phyloP scores from a whole-genome alignment of 225 moss, liverwort and hornwort genomes.

The Bryoerythrophyllum caledonicum region DNA sequence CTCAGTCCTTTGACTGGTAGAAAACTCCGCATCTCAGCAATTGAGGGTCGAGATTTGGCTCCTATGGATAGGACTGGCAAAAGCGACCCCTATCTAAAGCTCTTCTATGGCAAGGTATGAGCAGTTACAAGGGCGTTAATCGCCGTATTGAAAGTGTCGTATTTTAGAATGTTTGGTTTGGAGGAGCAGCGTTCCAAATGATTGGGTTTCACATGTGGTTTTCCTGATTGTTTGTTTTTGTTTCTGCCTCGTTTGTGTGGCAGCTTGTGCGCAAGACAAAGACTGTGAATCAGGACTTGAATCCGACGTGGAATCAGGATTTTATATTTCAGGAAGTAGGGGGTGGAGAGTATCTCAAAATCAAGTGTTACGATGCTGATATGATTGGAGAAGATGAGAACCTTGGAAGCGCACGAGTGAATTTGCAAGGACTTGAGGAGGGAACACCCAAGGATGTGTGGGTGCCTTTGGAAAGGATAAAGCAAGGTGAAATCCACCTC shows the following conservation, averaged over 20 bases:
- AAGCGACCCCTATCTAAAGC: conserved; percentile 84
- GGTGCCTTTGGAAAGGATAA: conserved; percentile 84
- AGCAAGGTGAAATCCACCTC: conserved; percentile 83
- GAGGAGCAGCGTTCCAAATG: not conserved
- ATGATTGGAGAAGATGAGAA: conserved; percentile 86
- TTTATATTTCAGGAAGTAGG: conserved; percentile 74
- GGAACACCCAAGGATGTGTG: conserved; percentile 70
- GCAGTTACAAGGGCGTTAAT: too few relatives aligned
- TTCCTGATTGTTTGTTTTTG: not conserved
- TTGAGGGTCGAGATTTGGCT: conserved; percentile 79
- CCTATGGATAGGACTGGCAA: conserved; percentile 93
- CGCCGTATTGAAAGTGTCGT: not conserved
- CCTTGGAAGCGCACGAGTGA: conserved; percentile 81
- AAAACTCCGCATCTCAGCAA: conserved; percentile 62
- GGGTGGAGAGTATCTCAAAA: conserved; percentile 82
- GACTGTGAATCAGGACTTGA: conserved; percentile 79
- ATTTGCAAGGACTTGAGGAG: conserved; percentile 80
- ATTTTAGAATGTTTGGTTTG: not conserved
- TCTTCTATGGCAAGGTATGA: conserved; percentile 80
- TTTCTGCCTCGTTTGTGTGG: not conserved
- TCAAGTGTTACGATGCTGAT: conserved; percentile 89
- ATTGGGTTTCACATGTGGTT: not conserved
- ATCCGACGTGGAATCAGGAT: conserved; percentile 78
- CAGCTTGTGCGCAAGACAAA: conserved; percentile 85
- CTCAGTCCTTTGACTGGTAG: conserved; percentile 56